phyloP scores from a whole-genome alignment of 2,329 filamentous ascomycete genomes.

The Fusarium veterinarium region DNA sequence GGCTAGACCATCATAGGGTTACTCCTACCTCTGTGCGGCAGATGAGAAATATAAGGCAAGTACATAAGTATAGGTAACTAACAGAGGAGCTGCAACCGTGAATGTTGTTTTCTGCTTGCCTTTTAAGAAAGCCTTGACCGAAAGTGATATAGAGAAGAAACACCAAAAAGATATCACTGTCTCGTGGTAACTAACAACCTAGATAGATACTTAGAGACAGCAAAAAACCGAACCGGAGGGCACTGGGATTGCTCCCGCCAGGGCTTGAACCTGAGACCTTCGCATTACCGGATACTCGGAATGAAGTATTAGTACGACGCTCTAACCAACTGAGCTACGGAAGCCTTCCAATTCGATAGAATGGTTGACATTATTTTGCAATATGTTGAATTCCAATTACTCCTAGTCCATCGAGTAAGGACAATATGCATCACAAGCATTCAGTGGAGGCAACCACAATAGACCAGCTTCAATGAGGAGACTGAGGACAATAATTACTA shows the following conservation, averaged over 20 bases:
- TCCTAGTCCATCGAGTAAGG: neutral
- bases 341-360: conserved; percentile 41
- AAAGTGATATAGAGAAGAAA: neutral
- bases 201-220: neutral
- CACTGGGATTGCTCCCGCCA: conserved; percentile 46
- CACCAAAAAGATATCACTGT: neutral
- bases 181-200: neutral
- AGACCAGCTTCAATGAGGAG: neutral
- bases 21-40: neutral
- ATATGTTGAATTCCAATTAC: accelerated
- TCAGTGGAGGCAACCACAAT: neutral
- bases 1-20: neutral
- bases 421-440: neutral
- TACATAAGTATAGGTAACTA: neutral
- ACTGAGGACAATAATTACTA: conserved; percentile 11
- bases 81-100: neutral
- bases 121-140: neutral
- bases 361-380: accelerated
- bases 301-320: conserved; percentile 47
- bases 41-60: neutral
- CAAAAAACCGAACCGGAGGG: conserved; percentile 34
- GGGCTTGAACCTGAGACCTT: conserved; percentile 49
- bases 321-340: conserved; percentile 49
- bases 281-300: conserved; percentile 42
- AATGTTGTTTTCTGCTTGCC: neutral